Evolutionary conservation across 129 eudicot genomes (phyloP), one percentile per base, ranked within the genome.

Genomic region (Chrysanthemum makinoi): DNA sequence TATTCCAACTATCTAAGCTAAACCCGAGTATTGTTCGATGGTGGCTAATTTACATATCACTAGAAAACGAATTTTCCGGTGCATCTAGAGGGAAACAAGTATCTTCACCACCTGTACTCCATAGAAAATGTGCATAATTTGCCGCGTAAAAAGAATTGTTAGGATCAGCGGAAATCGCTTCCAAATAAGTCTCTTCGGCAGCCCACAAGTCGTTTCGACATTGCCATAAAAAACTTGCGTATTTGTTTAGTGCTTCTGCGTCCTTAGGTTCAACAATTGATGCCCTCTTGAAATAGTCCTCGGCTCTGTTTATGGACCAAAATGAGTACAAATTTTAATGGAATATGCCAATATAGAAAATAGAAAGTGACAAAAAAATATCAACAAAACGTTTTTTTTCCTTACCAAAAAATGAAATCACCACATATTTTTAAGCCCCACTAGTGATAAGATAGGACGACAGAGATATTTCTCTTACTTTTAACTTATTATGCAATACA

Each of bases 91-190:
- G 98, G 68, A 65, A 93, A 79, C 98, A 89, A 20, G 98, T 93
- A 73, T 93, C 98, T 56, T 93, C 98, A 0, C 90, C 98, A 4
- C 98, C 98, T 0, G 98, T 93, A 72, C 69, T 89, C 96, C 96
- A 93, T 10, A 93, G 74, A 65, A 93, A 93, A 74, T 93, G 88
- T 7, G 98, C 98, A 55, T 93, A 93, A 28, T 87, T 93, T 2
- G 91, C 95, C 3, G 98, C 96, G 20, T 89, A 89, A 75, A 74
- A 87, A 0, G 96, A 81, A 75, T 92, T 92, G 44, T 59, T 70
- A 15, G 98, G 98, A 46, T 93, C 98, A 4, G 87, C 89, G 2
- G 89, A 80, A 44, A 87, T 89, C 76, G 98, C 96, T 82, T 87
- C 90, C 70, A 84, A 61, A 65, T 83, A 93, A 20, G 96, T 89